These are phyloP conservation scores for Psilocybe sp. DNA, from an alignment of 768 basidiomycete species.

Conservation along the genomic window DNA sequence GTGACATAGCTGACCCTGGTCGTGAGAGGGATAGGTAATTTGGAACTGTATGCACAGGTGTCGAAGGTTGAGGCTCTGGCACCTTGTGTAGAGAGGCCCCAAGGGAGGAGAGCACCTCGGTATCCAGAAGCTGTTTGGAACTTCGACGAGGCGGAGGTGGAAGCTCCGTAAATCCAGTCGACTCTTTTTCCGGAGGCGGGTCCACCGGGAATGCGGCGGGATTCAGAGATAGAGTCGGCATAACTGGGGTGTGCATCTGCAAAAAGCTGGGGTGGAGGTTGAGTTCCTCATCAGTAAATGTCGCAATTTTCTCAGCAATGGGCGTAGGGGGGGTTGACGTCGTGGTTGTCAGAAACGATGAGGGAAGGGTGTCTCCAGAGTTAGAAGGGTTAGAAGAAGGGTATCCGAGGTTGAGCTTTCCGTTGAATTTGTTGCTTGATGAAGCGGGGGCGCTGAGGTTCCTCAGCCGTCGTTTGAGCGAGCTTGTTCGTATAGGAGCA, in stretches of 20 bases:
- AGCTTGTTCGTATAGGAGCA: conserved; percentile 32
- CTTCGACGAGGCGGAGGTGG: conserved; percentile 64
- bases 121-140: conserved; percentile 45
- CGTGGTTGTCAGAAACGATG: conserved; percentile 14
- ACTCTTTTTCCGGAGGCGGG: conserved; percentile 15
- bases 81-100: not conserved
- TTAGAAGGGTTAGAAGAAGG: conserved; percentile 17
- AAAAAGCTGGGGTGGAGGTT: conserved; percentile 63
- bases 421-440: conserved; percentile 21
- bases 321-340: conserved; percentile 42
- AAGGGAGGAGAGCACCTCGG: conserved; percentile 17
- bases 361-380: not conserved
- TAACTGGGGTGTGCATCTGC: conserved; percentile 46
- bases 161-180: conserved; percentile 36
- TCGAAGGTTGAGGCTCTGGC: not conserved
- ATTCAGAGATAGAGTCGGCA: conserved; percentile 33
- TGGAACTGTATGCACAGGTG: not conserved
- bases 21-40: conserved; percentile 40
- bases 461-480: conserved; percentile 63
- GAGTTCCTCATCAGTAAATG: conserved; percentile 11
- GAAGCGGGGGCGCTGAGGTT: conserved; percentile 61
- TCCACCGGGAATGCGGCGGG: conserved; percentile 16
- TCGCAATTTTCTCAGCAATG: conserved; percentile 64
- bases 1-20: conserved; percentile 49
- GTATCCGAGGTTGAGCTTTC: conserved; percentile 19